Base-by-base conservation (phyloP, 1,284 basidiomycete genomes). In the Porodaedalea pini region DNA sequence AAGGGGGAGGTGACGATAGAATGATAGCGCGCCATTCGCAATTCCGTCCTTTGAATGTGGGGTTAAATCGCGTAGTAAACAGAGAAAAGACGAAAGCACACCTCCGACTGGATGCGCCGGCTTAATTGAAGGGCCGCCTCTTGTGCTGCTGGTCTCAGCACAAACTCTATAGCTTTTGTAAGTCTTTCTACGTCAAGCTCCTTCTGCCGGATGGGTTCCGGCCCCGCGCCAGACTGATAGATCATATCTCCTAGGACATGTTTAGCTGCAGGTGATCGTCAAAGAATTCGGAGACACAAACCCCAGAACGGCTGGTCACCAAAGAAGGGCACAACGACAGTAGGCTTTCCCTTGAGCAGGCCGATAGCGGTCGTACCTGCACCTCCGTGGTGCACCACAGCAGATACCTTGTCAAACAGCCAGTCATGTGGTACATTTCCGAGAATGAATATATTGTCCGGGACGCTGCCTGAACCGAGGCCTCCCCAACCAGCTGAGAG, bases 341-440 rank as follows among this genome's bases (percentile, higher is more conserved):
- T 87, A 0, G 85, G 85, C 8, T 80, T 68, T 0, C 85, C 85
- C 52, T 83, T 80, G 1, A 79, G 71, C n/a, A 88, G 68, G 2
- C 83, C 83, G 7, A 83, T 80, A 0, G 84, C n/a, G n/a, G n/a
- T n/a, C n/a, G n/a, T n/a, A n/a, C n/a, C n/a, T n/a, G n/a, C n/a
- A n/a, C n/a, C n/a, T 82, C 85, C 86, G 63, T 88, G 85, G 65
- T 88, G 85, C n/a, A 84, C 82, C 0, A 87, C 84, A 0, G 83
- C 83, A 17, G 78, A 70, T 0, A 87, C 83, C 8, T 82, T 70
- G 32, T 78, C 78, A 63, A 88, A 88, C 2, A 89, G 72, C 86
- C 86, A 89, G 67, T 88, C 85, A 66, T 88, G 85, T 0, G 85
- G 84, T 0, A 88, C 76, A 58, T 81, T 81, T 10, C 77, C 81